These are phyloP conservation scores for Abrus precatorius DNA, from an alignment of 306 rosid genomes.

Conservation along the genomic window DNA sequence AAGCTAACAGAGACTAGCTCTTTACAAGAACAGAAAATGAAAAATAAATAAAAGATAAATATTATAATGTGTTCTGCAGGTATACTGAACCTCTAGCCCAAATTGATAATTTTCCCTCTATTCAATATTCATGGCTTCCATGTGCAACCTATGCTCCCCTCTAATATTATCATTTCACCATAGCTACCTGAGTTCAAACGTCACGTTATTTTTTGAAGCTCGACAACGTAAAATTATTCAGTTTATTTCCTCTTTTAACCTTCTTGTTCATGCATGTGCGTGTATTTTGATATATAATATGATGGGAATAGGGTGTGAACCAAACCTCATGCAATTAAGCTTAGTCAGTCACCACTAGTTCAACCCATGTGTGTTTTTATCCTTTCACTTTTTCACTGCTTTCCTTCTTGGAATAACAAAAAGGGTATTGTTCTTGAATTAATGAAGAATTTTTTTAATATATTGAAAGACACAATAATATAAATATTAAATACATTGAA, in stretches of 20 bases:
- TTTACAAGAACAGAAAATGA: not conserved
- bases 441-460: no score
- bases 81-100: not conserved
- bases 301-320: not conserved
- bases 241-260: not conserved
- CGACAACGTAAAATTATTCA: not conserved
- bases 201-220: not conserved
- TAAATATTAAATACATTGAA: no score
- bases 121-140: not conserved
- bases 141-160: not conserved
- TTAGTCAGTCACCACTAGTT: not conserved
- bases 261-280: not conserved
- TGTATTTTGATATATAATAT: not conserved
- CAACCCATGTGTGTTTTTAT: not conserved
- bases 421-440: no score
- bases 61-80: not conserved
- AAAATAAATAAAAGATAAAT: not conserved
- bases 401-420: no score
- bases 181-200: not conserved
- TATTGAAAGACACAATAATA: no score
- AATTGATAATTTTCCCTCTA: not conserved
- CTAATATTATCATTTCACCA: not conserved
- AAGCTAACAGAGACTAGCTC: not conserved
- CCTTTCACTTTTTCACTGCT: not conserved
- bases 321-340: not conserved